Evolutionary conservation across 2,329 filamentous ascomycete genomes (phyloP).

Genomic region (Botryotinia convoluta): DNA sequence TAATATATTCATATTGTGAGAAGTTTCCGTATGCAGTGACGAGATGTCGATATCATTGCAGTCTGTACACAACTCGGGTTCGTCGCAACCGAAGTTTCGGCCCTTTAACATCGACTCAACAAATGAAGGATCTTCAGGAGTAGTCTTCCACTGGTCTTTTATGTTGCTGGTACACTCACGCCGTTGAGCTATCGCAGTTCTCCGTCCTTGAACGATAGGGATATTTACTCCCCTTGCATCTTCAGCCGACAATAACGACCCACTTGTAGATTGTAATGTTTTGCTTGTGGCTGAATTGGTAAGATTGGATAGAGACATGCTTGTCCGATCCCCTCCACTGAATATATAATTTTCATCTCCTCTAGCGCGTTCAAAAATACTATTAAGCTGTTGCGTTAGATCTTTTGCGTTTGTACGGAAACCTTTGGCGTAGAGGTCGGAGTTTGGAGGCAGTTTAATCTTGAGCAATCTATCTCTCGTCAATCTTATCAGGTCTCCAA

Average conservation of each 20-base stretch:
- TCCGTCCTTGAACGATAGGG: background rate
- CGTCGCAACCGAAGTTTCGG: background rate
- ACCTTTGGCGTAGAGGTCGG: background rate
- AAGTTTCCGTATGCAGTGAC: background rate
- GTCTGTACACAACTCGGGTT: background rate
- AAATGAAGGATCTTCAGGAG: background rate
- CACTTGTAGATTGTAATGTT: background rate
- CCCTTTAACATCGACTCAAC: background rate
- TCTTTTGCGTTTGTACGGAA: background rate
- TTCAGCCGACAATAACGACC: background rate
- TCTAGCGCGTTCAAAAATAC: background rate
- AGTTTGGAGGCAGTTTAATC: background rate
- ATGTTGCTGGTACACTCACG: background rate
- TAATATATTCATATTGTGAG: background rate
- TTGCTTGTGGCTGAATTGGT: background rate
- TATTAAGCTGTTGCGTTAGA: background rate
- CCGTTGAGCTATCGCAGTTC: background rate
- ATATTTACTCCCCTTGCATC: background rate
- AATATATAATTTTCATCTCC: background rate
- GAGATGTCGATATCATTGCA: background rate
- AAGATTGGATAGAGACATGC: background rate
- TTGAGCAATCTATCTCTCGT: background rate
- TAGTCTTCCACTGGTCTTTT: background rate
- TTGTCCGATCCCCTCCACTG: background rate
- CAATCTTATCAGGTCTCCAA: background rate